Evolutionary conservation across 345 rosid species (phyloP).

Genomic region (Salix purpurea): DNA sequence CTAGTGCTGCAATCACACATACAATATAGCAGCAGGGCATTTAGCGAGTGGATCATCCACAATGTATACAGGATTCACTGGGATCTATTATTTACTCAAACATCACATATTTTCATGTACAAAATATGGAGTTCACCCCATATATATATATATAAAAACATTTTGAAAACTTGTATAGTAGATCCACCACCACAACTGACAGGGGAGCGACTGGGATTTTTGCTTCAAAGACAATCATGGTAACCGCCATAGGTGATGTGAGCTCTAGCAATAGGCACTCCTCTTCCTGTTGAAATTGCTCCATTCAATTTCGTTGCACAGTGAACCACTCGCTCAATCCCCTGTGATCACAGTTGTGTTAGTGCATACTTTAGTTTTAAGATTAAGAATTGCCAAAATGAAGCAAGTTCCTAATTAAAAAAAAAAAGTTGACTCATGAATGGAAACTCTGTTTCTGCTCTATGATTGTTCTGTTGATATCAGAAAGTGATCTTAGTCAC

Average conservation of each 20-base stretch:
- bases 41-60: not conserved
- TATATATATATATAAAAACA: conserved; percentile 1
- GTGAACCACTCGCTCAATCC: conserved; percentile 65
- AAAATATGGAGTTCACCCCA: conserved; percentile 8
- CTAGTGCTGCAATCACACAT: not conserved
- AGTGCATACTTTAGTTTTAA: not conserved
- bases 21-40: not conserved
- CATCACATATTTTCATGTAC: conserved; percentile 1
- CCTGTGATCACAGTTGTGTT: conserved; percentile 33
- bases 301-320: conserved; percentile 62
- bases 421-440: not conserved
- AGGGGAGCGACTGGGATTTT: not conserved
- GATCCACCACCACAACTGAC: conserved; percentile 8
- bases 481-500: not conserved
- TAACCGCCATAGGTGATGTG: conserved; percentile 73
- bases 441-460: not conserved
- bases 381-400: not conserved
- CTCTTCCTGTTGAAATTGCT: conserved; percentile 62
- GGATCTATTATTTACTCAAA: conserved; percentile 8
- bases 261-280: conserved; percentile 65
- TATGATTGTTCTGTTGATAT: not conserved
- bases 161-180: not conserved
- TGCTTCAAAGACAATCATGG: conserved; percentile 48
- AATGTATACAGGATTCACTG: conserved; percentile 16
- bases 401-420: no score